Percentiles rank a stretch among this genome's conserved stretches.
Evolutionary conservation across 2,329 filamentous ascomycete species (phyloP).

Genomic region (Diaporthe sp.): DNA sequence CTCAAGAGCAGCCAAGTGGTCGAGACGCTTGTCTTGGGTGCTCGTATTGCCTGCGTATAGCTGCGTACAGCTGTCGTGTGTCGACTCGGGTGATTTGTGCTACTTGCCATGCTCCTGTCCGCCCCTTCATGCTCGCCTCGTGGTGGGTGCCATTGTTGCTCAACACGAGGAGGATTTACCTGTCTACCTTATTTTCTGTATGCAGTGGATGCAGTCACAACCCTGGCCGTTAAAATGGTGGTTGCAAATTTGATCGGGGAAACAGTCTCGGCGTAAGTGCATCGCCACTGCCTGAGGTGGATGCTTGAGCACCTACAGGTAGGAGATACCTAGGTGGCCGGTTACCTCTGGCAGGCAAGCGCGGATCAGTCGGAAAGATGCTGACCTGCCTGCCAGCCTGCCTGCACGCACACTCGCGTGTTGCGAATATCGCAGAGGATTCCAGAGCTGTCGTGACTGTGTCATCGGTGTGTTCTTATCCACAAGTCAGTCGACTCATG

Average conservation of each 20-base stretch:
- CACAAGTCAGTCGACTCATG: slow-evolving; percentile 22
- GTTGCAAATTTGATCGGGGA: slow-evolving; percentile 4
- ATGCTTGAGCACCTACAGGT: not conserved
- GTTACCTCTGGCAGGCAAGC: not conserved
- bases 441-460: not conserved
- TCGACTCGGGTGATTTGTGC: slow-evolving; percentile 18
- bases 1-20: slow-evolving; percentile 24
- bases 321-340: not conserved
- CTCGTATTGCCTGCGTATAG: slow-evolving; percentile 20
- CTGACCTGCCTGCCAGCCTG: no score
- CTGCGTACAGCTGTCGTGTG: slow-evolving; percentile 20
- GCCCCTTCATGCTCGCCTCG: slow-evolving; percentile 1
- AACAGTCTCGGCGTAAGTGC: not conserved
- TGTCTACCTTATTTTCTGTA: not conserved
- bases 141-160: slow-evolving; percentile 34
- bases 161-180: slow-evolving; percentile 31
- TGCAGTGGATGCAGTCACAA: slow-evolving; percentile 11
- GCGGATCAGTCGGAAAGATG: slow-evolving; percentile 15
- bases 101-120: not conserved
- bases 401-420: not conserved
- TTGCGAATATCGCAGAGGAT: not conserved
- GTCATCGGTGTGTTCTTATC: slow-evolving; percentile 7
- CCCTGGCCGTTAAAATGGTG: not conserved
- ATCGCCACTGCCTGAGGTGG: slow-evolving; percentile 13
- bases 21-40: slow-evolving; percentile 28